Evolutionary conservation across 768 basidiomycete genomes (phyloP), one percentile per base, ranked within the genome.

Genomic region (Rhodotorula kratochvilovae): DNA sequence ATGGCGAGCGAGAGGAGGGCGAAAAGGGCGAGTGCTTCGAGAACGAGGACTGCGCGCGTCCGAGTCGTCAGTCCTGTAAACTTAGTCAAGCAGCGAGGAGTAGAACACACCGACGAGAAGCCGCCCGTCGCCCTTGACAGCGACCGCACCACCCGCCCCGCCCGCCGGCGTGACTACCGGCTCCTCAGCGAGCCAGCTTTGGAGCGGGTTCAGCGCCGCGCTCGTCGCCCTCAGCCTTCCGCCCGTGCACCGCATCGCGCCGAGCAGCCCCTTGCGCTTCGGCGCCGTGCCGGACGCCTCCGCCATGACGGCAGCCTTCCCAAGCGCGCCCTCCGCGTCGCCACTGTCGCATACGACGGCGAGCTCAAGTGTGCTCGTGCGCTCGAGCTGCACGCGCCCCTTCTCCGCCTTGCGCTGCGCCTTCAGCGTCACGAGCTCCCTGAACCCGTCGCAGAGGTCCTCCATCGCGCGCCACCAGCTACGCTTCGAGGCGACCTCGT

Each of bases 401-500:
- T 50, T 50, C 8, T 31, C 21, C 23, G 10, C 23, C 8, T 12
- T 23, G 5, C 31, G 31, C 2, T 6, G 16, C 1, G 25, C 31
- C 27, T 45, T 29, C 61, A 48, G 2, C 11, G 42, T 48, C 0
- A 63, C 42, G 15, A 74, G 46, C 43, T 74, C 73, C 10, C 74
- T 67, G 53, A 62, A 75, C 2, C 74, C 74, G 43, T 71, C 64
- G 51, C 71, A 67, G 36, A 75, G 57, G 48, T 65, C 68, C 33
- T 71, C 74, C 74, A 75, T 75, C 13, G 74, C 74, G 27, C 45
- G 63, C 54, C 35, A 68, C 74, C 74, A 75, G 5, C 61, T 60
- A 3, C 66, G 59, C 53, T 64, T 68, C 11, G 64, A 51, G 12
- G 74, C 74, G 46, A 45, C 57, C 4, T 15, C 13, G 43, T 68